Conservation (phyloP, 768 basidiomycete genomes). For the Calocybe gangraenosa region DNA sequence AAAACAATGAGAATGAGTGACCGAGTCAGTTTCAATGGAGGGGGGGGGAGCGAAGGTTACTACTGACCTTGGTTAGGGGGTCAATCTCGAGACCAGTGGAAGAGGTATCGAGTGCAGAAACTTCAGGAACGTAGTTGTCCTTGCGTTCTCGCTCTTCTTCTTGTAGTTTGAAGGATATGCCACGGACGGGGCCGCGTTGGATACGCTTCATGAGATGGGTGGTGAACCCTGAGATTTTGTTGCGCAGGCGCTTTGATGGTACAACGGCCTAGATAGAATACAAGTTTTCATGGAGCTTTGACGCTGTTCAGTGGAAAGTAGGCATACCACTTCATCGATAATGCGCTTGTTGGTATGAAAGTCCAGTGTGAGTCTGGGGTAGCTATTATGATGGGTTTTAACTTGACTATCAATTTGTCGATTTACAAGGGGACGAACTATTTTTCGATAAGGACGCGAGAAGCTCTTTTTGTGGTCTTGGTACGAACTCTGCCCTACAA, state of each 20-base stretch:
- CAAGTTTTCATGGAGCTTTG: background rate
- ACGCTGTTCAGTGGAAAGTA: background rate
- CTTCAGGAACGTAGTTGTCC: conserved; percentile 99
- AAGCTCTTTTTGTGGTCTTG: conserved; percentile 99
- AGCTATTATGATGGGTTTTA: conserved; percentile 49
- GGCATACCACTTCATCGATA: conserved; percentile 89
- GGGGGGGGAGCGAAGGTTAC: no score
- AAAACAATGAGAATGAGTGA: background rate
- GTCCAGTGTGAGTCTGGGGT: conserved; percentile 98
- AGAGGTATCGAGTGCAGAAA: conserved; percentile 88
- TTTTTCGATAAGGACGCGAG: conserved; percentile 98
- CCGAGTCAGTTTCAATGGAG: no score
- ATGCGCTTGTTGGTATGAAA: conserved; percentile 99
- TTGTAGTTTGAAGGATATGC: conserved; percentile 99
- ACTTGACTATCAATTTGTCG: conserved; percentile 1
- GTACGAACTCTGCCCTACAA: conserved; percentile 99
- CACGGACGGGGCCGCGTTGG: conserved; percentile 95
- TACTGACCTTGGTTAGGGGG: conserved; percentile 84
- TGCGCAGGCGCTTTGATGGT: conserved; percentile 97
- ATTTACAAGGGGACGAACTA: conserved; percentile 59
- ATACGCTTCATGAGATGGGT: conserved; percentile 99
- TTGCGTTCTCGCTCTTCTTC: conserved; percentile 99
- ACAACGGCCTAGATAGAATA: conserved; percentile 64
- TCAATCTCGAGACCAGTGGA: conserved; percentile 81
- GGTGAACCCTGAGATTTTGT: conserved; percentile 99